phyloP scores from a whole-genome alignment of 345 rosid genomes.

The Conringia planisiliqua region DNA sequence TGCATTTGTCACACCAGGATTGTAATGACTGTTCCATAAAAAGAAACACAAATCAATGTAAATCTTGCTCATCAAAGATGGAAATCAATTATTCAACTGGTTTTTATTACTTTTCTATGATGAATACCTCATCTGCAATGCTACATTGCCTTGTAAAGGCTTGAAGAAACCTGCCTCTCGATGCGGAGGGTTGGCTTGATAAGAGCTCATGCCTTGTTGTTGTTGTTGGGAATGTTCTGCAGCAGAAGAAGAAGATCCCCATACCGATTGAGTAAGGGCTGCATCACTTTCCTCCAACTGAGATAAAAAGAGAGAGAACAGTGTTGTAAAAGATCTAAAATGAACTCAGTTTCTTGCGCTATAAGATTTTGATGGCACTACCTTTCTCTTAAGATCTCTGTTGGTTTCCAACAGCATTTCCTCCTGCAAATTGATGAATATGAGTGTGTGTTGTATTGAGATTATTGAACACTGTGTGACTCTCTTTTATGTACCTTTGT shows the following conservation, averaged over 20 bases:
- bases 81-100: background rate
- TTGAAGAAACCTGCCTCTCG: constrained; percentile 33
- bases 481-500: constrained; percentile 26
- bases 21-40: constrained; percentile 29
- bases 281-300: constrained; percentile 38
- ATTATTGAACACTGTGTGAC: background rate
- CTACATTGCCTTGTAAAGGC: constrained; percentile 36
- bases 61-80: background rate
- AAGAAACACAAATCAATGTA: background rate
- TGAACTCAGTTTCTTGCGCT: background rate
- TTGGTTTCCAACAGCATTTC: constrained; percentile 38
- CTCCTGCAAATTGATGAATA: constrained; percentile 23
- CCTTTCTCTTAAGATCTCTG: constrained; percentile 37
- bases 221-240: constrained; percentile 26
- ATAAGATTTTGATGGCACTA: constrained; percentile 6
- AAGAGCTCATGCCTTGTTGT: constrained; percentile 26
- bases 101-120: background rate
- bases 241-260: constrained; percentile 28
- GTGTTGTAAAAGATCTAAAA: background rate
- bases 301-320: background rate
- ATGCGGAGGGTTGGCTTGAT: constrained; percentile 20
- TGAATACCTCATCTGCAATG: constrained; percentile 37
- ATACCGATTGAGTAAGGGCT: constrained; percentile 17
- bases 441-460: background rate
- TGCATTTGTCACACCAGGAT: constrained; percentile 28